Conservation (phyloP, 805 yeast species). For the Lachancea kluyveri region DNA sequence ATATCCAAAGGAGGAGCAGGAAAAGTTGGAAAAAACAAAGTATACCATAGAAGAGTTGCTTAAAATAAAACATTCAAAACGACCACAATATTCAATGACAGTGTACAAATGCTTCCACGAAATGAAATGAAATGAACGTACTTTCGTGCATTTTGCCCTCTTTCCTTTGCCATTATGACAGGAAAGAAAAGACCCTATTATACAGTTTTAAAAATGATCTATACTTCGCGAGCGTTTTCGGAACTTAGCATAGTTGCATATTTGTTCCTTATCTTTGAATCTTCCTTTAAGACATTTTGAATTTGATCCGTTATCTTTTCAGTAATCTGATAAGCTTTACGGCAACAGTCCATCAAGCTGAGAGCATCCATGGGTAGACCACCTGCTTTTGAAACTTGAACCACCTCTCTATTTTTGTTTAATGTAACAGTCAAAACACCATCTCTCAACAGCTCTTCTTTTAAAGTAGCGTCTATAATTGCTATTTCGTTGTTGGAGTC, state of each 20-base stretch:
- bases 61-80: too few species aligned
- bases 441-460: conserved; percentile 70
- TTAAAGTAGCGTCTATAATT: conserved; percentile 66
- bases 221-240: conserved; percentile 30
- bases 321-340: conserved; percentile 58
- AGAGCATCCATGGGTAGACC: conserved; percentile 77
- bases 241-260: conserved; percentile 27
- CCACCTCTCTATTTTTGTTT: conserved; percentile 84
- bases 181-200: not conserved
- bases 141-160: too few species aligned
- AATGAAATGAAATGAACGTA: too few species aligned
- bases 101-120: too few species aligned
- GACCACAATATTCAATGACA: too few species aligned
- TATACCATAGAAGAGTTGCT: too few species aligned
- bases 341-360: conserved; percentile 60
- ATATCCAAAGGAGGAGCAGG: too few species aligned
- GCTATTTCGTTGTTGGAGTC: conserved; percentile 53
- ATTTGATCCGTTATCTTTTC: conserved; percentile 60
- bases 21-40: too few species aligned
- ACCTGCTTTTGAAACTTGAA: conserved; percentile 87
- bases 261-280: conserved; percentile 42
- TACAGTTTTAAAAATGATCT: conserved; percentile 5
- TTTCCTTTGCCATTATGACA: too few species aligned
- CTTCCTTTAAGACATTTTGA: conserved; percentile 46
- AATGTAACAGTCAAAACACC: conserved; percentile 81